Evolutionary conservation across 2,329 filamentous ascomycete genomes (phyloP).

Genomic region (Aschersonia sp.): DNA sequence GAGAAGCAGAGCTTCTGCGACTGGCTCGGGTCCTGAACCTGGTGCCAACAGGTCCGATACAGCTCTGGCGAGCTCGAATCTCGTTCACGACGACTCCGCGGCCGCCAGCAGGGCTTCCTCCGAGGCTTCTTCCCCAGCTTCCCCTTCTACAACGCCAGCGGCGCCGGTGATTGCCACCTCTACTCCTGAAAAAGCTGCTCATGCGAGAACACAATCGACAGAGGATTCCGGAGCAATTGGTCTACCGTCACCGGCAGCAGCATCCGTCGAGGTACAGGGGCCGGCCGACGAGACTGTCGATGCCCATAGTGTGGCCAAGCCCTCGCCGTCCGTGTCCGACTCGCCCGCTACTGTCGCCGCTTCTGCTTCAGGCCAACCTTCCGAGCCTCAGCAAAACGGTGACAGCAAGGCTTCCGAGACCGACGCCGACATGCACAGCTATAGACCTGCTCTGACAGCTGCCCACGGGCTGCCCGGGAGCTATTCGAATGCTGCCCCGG

Average conservation of each 20-base stretch:
- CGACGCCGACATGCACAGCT: slow-evolving; percentile 18
- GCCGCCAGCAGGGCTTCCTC: not conserved
- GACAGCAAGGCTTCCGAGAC: slow-evolving; percentile 14
- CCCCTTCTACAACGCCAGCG: slow-evolving; percentile 1
- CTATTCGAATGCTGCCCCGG: slow-evolving; percentile 9
- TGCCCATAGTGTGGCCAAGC: slow-evolving; percentile 1
- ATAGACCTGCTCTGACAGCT: slow-evolving; percentile 8
- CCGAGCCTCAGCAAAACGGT: slow-evolving; percentile 15
- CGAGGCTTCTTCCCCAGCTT: slow-evolving; percentile 1
- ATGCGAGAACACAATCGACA: not conserved
- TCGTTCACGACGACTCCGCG: slow-evolving; percentile 1
- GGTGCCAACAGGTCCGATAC: slow-evolving; percentile 2
- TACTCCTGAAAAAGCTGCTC: not conserved
- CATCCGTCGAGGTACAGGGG: not conserved
- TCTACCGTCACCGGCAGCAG: not conserved
- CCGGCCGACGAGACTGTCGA: slow-evolving; percentile 1
- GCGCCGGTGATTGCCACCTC: slow-evolving; percentile 1
- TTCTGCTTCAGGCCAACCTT: slow-evolving; percentile 3
- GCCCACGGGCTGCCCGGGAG: slow-evolving; percentile 13
- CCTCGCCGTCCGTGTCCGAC: slow-evolving; percentile 4
- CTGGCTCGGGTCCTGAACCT: slow-evolving; percentile 3
- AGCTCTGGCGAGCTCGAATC: slow-evolving; percentile 3
- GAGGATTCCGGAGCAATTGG: not conserved
- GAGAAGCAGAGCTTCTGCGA: slow-evolving; percentile 7
- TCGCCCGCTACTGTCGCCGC: slow-evolving; percentile 5